phyloP scores from a whole-genome alignment of 148 eudicot species.

The Vaccinium macrocarpon region DNA sequence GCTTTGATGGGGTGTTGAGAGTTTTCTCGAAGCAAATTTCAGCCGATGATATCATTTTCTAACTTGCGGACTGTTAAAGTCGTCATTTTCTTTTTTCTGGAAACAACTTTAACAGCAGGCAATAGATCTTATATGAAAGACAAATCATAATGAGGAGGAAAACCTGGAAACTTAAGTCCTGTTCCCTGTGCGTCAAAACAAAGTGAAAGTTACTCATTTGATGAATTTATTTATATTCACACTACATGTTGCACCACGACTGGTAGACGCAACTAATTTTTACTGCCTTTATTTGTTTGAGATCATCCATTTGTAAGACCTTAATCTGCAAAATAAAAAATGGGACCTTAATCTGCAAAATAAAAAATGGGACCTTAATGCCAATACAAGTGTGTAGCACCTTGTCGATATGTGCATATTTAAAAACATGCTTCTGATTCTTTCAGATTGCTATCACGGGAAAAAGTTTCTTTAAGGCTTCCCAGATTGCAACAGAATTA shows the following conservation, averaged over 20 bases:
- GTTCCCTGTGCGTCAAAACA: not conserved
- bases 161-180: not conserved
- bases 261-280: not conserved
- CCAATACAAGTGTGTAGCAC: not conserved
- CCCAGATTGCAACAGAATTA: constrained; percentile 86
- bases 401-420: not conserved
- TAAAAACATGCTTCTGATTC: constrained; percentile 2
- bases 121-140: not conserved
- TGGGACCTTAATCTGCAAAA: not conserved
- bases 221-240: not conserved
- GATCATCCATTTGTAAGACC: not conserved
- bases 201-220: not conserved
- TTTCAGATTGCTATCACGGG: constrained; percentile 95
- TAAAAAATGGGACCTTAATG: not conserved
- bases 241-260: not conserved
- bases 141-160: not conserved
- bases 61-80: not conserved
- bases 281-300: not conserved
- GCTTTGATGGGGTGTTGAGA: not conserved
- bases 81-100: not conserved
- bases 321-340: not conserved
- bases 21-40: not conserved
- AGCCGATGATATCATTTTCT: not conserved
- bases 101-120: constrained; percentile 1
- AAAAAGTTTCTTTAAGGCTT: constrained; percentile 84